Evolutionary conservation across 2,329 filamentous ascomycete species (phyloP), one percentile per base, ranked within the genome.

Genomic region (Microdochium nivale): DNA sequence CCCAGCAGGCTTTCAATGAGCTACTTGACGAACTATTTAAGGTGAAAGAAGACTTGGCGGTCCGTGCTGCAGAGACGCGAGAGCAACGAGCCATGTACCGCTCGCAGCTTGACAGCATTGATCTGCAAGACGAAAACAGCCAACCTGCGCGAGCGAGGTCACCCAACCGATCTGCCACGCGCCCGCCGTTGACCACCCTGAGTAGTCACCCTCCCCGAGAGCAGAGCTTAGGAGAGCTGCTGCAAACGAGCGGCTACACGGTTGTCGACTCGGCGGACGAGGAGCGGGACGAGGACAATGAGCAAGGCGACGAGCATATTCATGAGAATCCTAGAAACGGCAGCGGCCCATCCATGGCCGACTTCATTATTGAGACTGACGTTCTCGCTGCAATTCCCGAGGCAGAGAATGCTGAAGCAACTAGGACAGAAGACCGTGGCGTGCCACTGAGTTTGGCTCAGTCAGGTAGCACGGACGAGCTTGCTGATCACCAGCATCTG

Each of bases 1-100:
- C 89, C 0, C 90, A 96, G 66, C 87, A 96, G 67, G 87, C 90
- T 0, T 89, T 96, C 70, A 96, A 97, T 62, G 90, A 97, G 68
- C 74, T 97, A 2, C 79, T 99, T 0, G 89, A 97, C 62, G 79
- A 84, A 1, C 76, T 99, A 0, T 99, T 99, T 72, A 86, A 86
- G 58, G 75, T 79, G 3, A 86, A 86, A 57, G 92, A 97, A 66
- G 84, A 91, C 56, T 66, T 88, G 19, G 84, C 90, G 1, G 70
- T 94, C 53, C 77, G 82, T 51, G 84, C 84, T 11, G 78, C 80
- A 9, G 75, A 78, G 48, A 88, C 86, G 0, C 80, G 79, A 55
- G 70, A 72, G 10, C 74, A 81, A 52, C 81, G 89, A 37, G 74
- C 83, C 50, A 76, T 73, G 55, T 82, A 75, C 62, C 73, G 73